Evolutionary conservation across 306 rosid genomes (phyloP), one percentile per base, ranked within the genome.

Genomic region (Benincasa hispida): DNA sequence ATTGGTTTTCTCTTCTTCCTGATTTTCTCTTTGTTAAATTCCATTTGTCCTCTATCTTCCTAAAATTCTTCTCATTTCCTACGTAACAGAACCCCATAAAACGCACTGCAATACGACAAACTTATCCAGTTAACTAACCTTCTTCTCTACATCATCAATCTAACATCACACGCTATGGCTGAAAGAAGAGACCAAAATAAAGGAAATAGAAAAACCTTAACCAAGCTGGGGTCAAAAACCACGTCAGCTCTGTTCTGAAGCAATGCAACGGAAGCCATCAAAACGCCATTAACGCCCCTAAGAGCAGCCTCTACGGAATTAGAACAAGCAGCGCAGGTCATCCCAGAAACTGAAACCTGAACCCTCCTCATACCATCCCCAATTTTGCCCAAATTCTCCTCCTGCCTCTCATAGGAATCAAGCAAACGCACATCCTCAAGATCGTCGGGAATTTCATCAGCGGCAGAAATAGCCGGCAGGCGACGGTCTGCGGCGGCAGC

Each of bases 241-340:
- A 94, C 97, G 75, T 94, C 89, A 41, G 99, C 99, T 83, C 82
- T 88, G 79, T 87, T 94, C 92, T 94, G 99, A 48, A 92, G 95
- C 72, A 94, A 78, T 0, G 99, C 97, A 10, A 94, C 99, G 10
- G 99, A 87, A 50, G 96, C 99, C 24, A 57, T 79, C 51, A 84
- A 19, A 22, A 94, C 93, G 62, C 99, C 99, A 67, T 82, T 78
- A 59, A 94, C 74, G 73, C 84, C 66, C 41, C 27, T 79, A 0
- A 94, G 86, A 89, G 99, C 99, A 27, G 87, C 82, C 79, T 94
- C 97, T 0, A 94, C 92, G 24, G 99, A 92, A 81, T 85, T 91
- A 28, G 99, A 94, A 86, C 99, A 94, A 17, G 99, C 99, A 48
- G 97, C 87, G 61, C 99, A 94, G 60, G 99, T 94, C 99, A 94